Evolutionary conservation across 1,284 basidiomycete species (phyloP), one percentile per base, ranked within the genome.

Genomic region (Pseudozyma tsukubaensis): DNA sequence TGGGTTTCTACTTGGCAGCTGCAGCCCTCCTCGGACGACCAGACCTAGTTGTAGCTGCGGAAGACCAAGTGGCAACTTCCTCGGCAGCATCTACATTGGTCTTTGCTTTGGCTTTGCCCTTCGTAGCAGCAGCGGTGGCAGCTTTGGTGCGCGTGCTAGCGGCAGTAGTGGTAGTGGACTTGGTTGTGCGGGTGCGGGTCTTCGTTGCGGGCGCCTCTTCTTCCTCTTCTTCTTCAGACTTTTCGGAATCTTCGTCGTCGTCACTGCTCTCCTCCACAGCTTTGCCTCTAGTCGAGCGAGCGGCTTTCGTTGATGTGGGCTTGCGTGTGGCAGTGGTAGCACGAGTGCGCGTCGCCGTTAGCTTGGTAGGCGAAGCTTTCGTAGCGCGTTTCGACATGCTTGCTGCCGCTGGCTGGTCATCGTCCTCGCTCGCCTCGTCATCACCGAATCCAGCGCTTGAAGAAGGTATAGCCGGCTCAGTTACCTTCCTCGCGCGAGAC

Each of bases 391-490:
- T 70, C 4, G 43, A 18, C 34, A n/a, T 60, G 5, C 34, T 34
- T 18, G 48, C 8, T 10, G 45, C 36, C 14, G 43, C 47, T n/a
- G 24, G 24, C 24, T 29, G 24, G 24, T 47, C 59, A 14, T 62
- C 59, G 8, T 49, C 59, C 9, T 67, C 63, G 37, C 59, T 63
- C 7, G 70, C 70, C 49, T 72, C 70, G 44, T 72, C 70, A 37
- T 72, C 70, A 14, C 64, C 70, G 21, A 50, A 64, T 1, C 56
- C 70, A 29, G 64, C 59, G 19, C 64, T 72, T 4, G 59, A 62
- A 13, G 68, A 71, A 0, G 68, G 68, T 8, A 52, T 14, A n/a
- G 43, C 53, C 8, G 21, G 1, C 29, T 39, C 53, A 12, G 18
- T 49, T 2, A 34, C 6, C 40, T 66, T 72, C 14, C 44, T 42